Base-by-base conservation (phyloP, 352 stramenopile genomes). In the Globisporangium irregulare region DNA sequence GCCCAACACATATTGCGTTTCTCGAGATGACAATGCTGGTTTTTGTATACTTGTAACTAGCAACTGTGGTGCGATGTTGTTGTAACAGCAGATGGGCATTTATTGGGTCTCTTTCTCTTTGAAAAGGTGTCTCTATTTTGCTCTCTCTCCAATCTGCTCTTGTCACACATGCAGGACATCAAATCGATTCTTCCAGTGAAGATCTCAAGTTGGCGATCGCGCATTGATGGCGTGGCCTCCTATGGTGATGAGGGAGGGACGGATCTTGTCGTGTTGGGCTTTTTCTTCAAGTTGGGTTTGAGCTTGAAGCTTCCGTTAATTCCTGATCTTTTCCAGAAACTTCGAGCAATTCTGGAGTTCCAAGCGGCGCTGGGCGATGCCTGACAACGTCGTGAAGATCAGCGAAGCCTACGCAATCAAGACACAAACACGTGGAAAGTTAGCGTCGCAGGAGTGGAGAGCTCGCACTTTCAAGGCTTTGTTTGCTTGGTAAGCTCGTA, bases 311-410 rank as follows among this genome's bases (percentile, higher is more conserved):
- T 61, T 27, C 14, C 14, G 22, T 41, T 22, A 27, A 54, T 10
- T 24, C 15, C 22, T 46, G 22, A 62, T 70, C 32, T 72, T 70
- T 32, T 46, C 10, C 22, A 74, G 61, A 65, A 77, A 77, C 36
- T 41, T 27, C 7, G 9, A 38, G 24, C 67, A 67, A 32, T 62
- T 20, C 3, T 59, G 34, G 25, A 15, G 51, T n/a, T 29, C 61
- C 7, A 41, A 53, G 59, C 14, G 70, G 36, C 69, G 65, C 36
- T 72, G 54, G 56, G 60, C 59, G 22, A 51, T 20, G 27, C 25
- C 51, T 36, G 70, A 68, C 55, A 77, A 25, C 65, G 66, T 69
- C 55, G 38, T 34, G 56, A 69, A 69, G 55, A 66, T 22, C 24
- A 69, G 64, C 29, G 64, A 64, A 14, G 32, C 29, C 64, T 69